Evolutionary conservation across 768 basidiomycete genomes (phyloP), one percentile per base, ranked within the genome.

Genomic region (Pulveroboletus frians): DNA sequence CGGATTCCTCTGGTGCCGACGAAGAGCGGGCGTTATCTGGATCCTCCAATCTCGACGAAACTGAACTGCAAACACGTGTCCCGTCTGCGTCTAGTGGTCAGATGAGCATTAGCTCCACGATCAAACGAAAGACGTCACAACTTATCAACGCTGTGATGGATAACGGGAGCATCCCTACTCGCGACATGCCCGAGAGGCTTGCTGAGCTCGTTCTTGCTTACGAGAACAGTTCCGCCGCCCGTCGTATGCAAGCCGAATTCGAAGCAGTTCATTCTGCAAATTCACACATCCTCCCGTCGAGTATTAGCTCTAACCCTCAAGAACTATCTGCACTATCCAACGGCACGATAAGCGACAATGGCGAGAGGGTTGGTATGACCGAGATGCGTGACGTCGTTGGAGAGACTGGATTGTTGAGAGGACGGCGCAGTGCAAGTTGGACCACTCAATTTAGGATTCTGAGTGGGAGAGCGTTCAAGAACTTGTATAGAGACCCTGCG

Each of bases 381-480:
- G 71, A 81, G 53, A 69, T 83, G 49, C 82, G 81, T 2, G 87
- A 92, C 64, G 81, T 87, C 0, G 76, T 74, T 23, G 71, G 78
- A 23, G 88, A 91, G 69, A 87, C 80, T 32, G 70, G 75, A 43
- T 59, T 88, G 50, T 66, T 92, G 62, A 69, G 85, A 43, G 86
- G 85, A 14, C 72, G 84, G 57, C 83, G 86, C 67, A 78, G 92
- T 47, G 96, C 95, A 7, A 85, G 79, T 54, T 92, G 84, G 80
- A 75, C 74, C 37, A 94, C 88, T 15, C 96, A 99, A 71, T 98
- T 99, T 62, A 79, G 80, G 64, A 94, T 97, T 49, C 70, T 99
- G 64, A 96, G 92, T 64, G 94, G 94, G 21, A 72, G 96, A 49
- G 93, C 95, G 18, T 98, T 99, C 77, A 98, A 98, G 79, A 98